Evolutionary conservation across 2,329 filamentous ascomycete species (phyloP), one percentile per base, ranked within the genome.

Genomic region (Penicillium sp.): DNA sequence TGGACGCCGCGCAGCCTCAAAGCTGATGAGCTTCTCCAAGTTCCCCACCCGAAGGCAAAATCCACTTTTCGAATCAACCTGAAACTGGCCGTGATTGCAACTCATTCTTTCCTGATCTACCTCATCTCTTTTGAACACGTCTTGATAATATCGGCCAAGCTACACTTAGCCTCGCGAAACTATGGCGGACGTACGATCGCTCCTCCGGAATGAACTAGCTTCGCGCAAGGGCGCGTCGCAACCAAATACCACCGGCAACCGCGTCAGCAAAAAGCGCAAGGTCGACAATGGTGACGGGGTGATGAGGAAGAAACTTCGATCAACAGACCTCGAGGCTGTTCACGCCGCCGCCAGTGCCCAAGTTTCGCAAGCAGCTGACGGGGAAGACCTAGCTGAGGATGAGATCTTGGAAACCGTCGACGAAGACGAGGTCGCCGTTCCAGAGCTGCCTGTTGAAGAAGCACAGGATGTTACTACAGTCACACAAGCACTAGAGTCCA

Each of bases 181-280:
- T 38, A 94, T 95, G 91, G 84, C 91, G 68, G 91, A 96, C 77
- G 89, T 92, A 28, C 89, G 92, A 70, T 86, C 91, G 38, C 86
- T 96, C 53, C 85, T 96, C 61, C 90, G 91, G 69, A 89, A 89
- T 72, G 90, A 94, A 77, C 88, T 91, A 67, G 87, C 88, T 59
- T 86, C 89, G 64, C 88, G 92, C 60, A 87, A 90, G 66, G 88
- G 93, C 70, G 84, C 88, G 56, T 86, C 89, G 4, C 82, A 89
- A 57, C 65, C 74, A 61, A 70, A 75, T 63, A 75, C 71, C 57
- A 71, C 70, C 53, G 67, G 68, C 53, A 76, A 71, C 60, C 76
- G 76, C 61, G 70, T 74, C 45, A 79, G 75, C 51, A 85, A 84
- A 73, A 88, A 87, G 76, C 78, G 85, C 64, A 88, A 87, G 71